Evolutionary conservation across 2,329 filamentous ascomycete genomes (phyloP), one percentile per base, ranked within the genome.

Genomic region (Akanthomyces dipterigenus): DNA sequence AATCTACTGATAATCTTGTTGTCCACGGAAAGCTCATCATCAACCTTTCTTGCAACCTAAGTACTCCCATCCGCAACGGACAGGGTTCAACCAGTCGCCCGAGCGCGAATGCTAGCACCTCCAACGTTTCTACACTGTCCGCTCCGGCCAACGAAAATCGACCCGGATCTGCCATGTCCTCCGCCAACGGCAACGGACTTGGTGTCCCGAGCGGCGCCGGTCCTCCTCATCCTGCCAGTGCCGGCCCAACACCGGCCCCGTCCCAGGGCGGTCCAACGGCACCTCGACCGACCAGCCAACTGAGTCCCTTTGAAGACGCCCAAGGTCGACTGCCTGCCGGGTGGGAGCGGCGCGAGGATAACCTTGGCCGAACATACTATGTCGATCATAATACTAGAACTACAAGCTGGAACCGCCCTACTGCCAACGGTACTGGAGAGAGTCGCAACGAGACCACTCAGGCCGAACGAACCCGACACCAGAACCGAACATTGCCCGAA

Each of bases 11-110:
- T 73, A 98, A 98, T 72, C 86, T 99, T 54, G 92, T 98, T 61
- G 95, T 99, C 38, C 93, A 99, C 72, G 95, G 95, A 65, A 98
- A 98, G 77, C 85, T 99, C 60, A 99, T 99, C 69, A 86, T 99
- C 65, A 98, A 96, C 73, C 80, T 99, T 14, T 97, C 93, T 12
- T 97, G 93, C 56, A 96, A 99, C 73, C 83, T 98, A 22, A 80
- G 83, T 48, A 77, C 84, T 18, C 90, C 92, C 7, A 83, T 88
- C 64, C 85, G 85, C 65, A 79, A 80, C 24, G 70, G 68, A 49
- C 73, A 70, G 66, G 70, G 78, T 38, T 78, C 77, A 34, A 75
- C 77, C 22, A 78, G 74, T 66, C 76, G 80, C 53, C 79, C 80
- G 7, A 36, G 14, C 16, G 31, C 54, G 8, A 55, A 36, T 31